Evolutionary conservation across 2,329 filamentous ascomycete species (phyloP), one percentile per base, ranked within the genome.

Genomic region (Catunica adiposa): DNA sequence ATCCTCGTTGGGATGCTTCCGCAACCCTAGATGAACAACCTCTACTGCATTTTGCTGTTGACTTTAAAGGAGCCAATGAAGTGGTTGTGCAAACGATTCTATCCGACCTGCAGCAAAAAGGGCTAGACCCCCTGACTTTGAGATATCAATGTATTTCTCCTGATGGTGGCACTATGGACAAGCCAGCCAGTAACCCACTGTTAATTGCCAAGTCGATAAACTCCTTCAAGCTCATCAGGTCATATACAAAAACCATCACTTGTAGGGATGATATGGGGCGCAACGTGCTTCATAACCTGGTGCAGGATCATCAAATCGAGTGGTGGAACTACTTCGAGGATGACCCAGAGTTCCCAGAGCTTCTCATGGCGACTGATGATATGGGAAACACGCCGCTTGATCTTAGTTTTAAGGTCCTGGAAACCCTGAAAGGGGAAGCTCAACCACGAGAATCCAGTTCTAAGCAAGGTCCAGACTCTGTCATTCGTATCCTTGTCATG

Each of bases 351-450:
- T 29, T 53, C 4, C 51, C 31, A 9, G 31, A 48, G 20, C 5
- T 54, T 6, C 42, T 54, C 4, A 47, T 34, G 1, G 25, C n/a
- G 1, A 20, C 15, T 9, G 42, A 54, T 38, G n/a, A 20, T 8
- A 15, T n/a, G 2, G 53, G 40, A n/a, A 15, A 48, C 9, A 54
- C 53, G 4, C 53, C 53, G 22, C 42, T 54, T 25, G 53, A 54
- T 20, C 40, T 54, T 15, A 40, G 20, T 7, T 22, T 54, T 3
- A 23, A 29, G 26, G 7, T 14, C 17, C 9, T 54, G 8, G 9
- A 34, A 5, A 20, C 11, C 3, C 17, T 23, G 4, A 14, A 17
- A 2, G 11, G 7, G 7, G n/a, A 31, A 23, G 20, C 15, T 9
- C 14, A 23, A 2, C 26, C 42, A 4, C 25, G 26, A 5, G 26